Conservation (phyloP, 768 basidiomycete genomes). For the Trametes villosa region DNA sequence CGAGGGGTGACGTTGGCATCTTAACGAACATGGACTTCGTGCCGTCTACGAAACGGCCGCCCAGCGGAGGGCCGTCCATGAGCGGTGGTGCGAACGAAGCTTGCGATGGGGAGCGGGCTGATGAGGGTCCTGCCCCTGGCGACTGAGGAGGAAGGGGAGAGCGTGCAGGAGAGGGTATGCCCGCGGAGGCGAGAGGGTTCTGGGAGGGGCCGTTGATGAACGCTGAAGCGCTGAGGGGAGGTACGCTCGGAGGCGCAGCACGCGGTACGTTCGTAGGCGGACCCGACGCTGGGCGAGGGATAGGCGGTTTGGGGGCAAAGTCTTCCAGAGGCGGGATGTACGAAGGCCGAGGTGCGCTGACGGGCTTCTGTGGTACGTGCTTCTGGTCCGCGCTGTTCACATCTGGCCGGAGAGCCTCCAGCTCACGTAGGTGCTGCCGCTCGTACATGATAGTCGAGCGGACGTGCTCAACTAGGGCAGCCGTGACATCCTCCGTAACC, state of each 20-base stretch:
- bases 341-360: constrained; percentile 62
- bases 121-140: constrained; percentile 61
- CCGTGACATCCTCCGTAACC: constrained; percentile 89
- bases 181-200: constrained; percentile 2
- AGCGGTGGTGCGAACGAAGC: constrained; percentile 35
- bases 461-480: constrained; percentile 90
- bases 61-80: constrained; percentile 54
- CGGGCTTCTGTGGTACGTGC: constrained; percentile 47
- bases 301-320: constrained; percentile 43
- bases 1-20: constrained; percentile 43
- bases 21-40: constrained; percentile 83
- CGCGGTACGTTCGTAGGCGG: constrained; percentile 26
- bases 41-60: constrained; percentile 72
- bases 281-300: constrained; percentile 29
- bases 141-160: constrained; percentile 46
- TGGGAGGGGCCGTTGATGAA: constrained; percentile 10
- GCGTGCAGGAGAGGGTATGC: constrained; percentile 6
- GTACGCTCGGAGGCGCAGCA: constrained; percentile 21
- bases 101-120: constrained; percentile 38
- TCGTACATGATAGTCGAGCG: constrained; percentile 93
- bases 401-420: constrained; percentile 83
- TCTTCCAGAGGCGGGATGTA: constrained; percentile 70
- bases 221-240: constrained; percentile 7
- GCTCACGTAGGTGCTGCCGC: constrained; percentile 82
- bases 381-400: constrained; percentile 70